Base-by-base conservation (phyloP, 2,329 filamentous ascomycete species). In the Ploettnerulaceae sp. region DNA sequence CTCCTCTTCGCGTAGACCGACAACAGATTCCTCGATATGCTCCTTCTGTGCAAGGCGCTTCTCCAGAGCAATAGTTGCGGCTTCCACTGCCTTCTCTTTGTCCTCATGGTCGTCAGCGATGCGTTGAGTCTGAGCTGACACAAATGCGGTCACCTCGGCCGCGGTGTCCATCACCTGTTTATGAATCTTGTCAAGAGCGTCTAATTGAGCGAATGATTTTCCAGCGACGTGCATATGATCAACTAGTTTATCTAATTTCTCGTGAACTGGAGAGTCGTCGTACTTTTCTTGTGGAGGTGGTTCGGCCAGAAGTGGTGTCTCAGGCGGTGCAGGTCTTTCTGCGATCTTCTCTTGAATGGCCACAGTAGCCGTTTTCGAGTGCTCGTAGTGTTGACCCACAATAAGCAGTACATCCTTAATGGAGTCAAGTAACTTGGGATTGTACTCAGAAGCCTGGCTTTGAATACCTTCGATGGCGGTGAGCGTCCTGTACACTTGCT, bases 181-280 rank as follows among this genome's bases (percentile, higher is more conserved):
- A 60, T 96, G 89, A 40, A 97, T 93, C 64, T 89, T 79, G 56
- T 96, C 89, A 4, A 98, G 76, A 18, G 87, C 86, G 52, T 86
- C 84, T 35, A 96, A 77, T 57, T 90, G 87, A 4, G 76, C 73
- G 26, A 88, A 78, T 1, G 86, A 81, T 61, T 88, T 82, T 41
- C 77, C 77, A 0, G 86, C 77, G 15, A 78, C 75, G 20, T 80
- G 73, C 24, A 77, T 80, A 60, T 86, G 80, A 40, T 77, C 77
- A 31, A 89, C 71, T 3, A 85, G 67, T 53, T 68, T 70, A 51
- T 77, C 67, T 4, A 74, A 57, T 55, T 81, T 80, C 48, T 82
- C 76, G 5, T 81, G 76, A 8, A 84, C 68, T 3, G 68, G 67
- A 7, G 69, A 69, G 58, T 84, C 79, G 59, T 89, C 82, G 52